These are phyloP conservation scores for Fusarium gaditjirri DNA, from an alignment of 2,329 filamentous ascomycete genomes.

Conservation along the genomic window DNA sequence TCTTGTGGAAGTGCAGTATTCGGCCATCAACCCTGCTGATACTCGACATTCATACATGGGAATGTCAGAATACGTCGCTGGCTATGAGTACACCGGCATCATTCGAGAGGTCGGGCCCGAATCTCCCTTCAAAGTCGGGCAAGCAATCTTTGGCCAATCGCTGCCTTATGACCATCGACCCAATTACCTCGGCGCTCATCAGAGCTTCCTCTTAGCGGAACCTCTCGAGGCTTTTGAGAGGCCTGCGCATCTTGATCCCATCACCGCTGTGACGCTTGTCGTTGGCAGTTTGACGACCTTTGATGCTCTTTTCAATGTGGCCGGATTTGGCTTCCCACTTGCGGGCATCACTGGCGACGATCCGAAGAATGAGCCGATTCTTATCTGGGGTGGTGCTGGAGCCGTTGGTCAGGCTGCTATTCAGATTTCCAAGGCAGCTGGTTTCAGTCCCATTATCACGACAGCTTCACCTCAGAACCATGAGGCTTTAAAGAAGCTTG, in stretches of 20 bases:
- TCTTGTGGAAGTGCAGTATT: slow-evolving; percentile 26
- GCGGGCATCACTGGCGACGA: not conserved
- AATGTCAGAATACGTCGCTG: slow-evolving; percentile 8
- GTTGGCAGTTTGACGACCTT: not conserved
- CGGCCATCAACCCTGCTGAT: slow-evolving; percentile 27
- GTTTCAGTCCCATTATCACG: slow-evolving; percentile 4
- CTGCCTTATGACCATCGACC: slow-evolving; percentile 13
- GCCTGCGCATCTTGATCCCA: not conserved
- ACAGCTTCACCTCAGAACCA: slow-evolving; percentile 22
- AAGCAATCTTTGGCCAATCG: slow-evolving; percentile 20
- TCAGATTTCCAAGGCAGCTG: slow-evolving; percentile 16
- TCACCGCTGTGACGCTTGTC: not conserved
- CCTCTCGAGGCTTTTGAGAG: not conserved
- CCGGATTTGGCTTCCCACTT: not conserved
- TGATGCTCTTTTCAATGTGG: slow-evolving; percentile 3
- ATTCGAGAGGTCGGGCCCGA: not conserved
- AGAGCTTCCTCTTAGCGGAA: slow-evolving; percentile 21
- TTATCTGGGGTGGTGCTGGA: slow-evolving; percentile 17
- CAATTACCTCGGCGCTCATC: slow-evolving; percentile 19
- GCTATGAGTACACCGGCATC: slow-evolving; percentile 20
- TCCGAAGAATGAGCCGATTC: not conserved
- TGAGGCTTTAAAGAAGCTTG: not conserved
- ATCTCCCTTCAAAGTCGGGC: not conserved
- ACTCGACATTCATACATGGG: slow-evolving; percentile 21
- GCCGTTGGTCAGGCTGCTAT: slow-evolving; percentile 13